A percentile compares a stretch with the other conserved stretches of the same genome.
Evolutionary conservation across 495 filamentous ascomycete genomes (phyloP).

Genomic region (Echria macrotheca): DNA sequence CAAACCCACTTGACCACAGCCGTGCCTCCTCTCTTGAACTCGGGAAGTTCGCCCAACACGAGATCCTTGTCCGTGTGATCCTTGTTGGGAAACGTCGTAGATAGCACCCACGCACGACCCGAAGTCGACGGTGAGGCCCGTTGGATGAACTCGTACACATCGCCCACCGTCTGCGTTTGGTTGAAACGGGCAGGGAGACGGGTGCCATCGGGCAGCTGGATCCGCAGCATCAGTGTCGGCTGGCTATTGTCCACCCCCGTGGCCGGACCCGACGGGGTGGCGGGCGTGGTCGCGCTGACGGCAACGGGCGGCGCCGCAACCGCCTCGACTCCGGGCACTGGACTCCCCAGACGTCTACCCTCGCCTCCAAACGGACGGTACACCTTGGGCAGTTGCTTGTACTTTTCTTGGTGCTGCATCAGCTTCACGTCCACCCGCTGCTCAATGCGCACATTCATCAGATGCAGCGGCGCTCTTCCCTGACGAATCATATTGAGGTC

Average conservation of each 20-base stretch:
- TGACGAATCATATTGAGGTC: constrained; percentile 79
- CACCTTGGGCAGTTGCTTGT: constrained; percentile 71
- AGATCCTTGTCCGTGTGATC: constrained; percentile 71
- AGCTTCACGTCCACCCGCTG: constrained; percentile 90
- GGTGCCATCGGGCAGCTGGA: constrained; percentile 87
- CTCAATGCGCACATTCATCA: constrained; percentile 80
- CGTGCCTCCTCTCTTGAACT: constrained; percentile 75
- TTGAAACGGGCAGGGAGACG: constrained; percentile 86
- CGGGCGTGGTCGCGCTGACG: constrained; percentile 35
- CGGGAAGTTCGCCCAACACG: constrained; percentile 68
- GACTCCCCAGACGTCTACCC: constrained; percentile 86
- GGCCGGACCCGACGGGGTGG: constrained; percentile 31
- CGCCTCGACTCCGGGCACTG: constrained; percentile 61
- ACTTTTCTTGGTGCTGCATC: constrained; percentile 80
- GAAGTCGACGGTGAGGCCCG: constrained; percentile 56
- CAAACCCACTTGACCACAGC: constrained; percentile 86
- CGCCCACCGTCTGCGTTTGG: constrained; percentile 80
- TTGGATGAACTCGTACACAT: constrained; percentile 82
- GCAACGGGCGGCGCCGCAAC: constrained; percentile 30
- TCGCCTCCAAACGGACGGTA: constrained; percentile 81
- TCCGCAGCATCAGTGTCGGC: constrained; percentile 73
- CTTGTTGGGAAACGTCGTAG: constrained; percentile 95
- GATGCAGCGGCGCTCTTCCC: constrained; percentile 77
- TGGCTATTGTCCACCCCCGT: constrained; percentile 65
- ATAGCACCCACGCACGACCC: constrained; percentile 67